Base-by-base conservation (phyloP, 768 basidiomycete genomes). In the Tricholoma saponaceum region DNA sequence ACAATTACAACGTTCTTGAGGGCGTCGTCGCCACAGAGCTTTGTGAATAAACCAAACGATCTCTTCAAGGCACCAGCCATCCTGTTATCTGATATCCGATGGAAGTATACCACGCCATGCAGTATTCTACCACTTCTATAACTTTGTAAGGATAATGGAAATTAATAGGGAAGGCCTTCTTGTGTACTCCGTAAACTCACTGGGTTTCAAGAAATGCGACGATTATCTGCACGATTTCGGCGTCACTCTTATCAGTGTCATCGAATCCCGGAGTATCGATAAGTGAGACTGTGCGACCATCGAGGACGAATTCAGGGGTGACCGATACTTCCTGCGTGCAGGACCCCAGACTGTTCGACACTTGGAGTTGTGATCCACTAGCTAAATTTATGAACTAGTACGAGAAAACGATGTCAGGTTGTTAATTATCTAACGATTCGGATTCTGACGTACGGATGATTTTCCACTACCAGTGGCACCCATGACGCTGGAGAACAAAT, bases 191-290 rank as follows among this genome's bases (percentile, higher is more conserved):
- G 41, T 20, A 6, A 13, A 33, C 56, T 25, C 50, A 35, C 56
- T 46, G 74, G 59, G 70, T 64, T 55, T 68, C 71, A 51, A 76
- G 62, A 41, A 74, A 57, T 16, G 72, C 70, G 10, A 66, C 64
- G 28, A 55, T 55, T 16, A 46, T 18, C 14, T 46, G 43, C 4
- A 55, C 18, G 23, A 55, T 50, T 33, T 54, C 52, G 1, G 43
- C 54, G 16, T 74, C 74, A 26, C 64, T 72, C 35, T 66, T 66
- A 10, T 51, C 55, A 3, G 72, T 74, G 57, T 78, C 74, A 35
- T 78, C 76, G 35, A 78, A 78, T 9, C 76, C 76, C 0, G 78
- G 76, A 2, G 77, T 79, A 46, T 78, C 76, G 16, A 78, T 67
- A 39, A 78, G 59, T 16, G 30, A 18, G 37, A 54, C 25, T 18